Conservation (phyloP, 208 protist genomes). For the Naegleria gruberi region DNA sequence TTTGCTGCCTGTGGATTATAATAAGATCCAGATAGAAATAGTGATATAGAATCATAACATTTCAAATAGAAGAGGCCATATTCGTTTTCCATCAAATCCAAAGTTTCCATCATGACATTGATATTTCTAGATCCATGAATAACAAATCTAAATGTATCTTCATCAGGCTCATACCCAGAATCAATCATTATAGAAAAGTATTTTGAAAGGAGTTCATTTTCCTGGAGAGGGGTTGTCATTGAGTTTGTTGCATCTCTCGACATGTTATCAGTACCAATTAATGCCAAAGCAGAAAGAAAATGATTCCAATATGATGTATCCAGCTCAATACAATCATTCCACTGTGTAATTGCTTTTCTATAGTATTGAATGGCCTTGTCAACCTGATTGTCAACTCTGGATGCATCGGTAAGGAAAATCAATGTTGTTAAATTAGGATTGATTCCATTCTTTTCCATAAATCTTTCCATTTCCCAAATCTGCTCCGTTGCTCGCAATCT, state of each 20-base stretch:
- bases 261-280: background rate
- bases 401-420: background rate
- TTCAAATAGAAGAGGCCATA: background rate
- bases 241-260: background rate
- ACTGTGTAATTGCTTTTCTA: background rate
- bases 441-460: background rate
- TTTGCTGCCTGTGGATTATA: background rate
- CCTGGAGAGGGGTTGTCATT: background rate
- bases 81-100: background rate
- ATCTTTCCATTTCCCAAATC: background rate
- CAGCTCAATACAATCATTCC: background rate
- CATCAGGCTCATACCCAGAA: background rate
- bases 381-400: background rate
- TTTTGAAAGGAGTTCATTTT: background rate
- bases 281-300: background rate
- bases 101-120: background rate
- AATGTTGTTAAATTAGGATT: background rate
- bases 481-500: background rate
- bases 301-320: background rate
- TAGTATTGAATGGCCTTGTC: background rate
- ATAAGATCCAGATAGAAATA: background rate
- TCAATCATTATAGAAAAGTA: background rate
- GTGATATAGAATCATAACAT: background rate
- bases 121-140: background rate
- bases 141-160: background rate